These are phyloP conservation scores for Penicillium sp. DNA, from an alignment of 2,329 filamentous ascomycete genomes.

Conservation along the genomic window DNA sequence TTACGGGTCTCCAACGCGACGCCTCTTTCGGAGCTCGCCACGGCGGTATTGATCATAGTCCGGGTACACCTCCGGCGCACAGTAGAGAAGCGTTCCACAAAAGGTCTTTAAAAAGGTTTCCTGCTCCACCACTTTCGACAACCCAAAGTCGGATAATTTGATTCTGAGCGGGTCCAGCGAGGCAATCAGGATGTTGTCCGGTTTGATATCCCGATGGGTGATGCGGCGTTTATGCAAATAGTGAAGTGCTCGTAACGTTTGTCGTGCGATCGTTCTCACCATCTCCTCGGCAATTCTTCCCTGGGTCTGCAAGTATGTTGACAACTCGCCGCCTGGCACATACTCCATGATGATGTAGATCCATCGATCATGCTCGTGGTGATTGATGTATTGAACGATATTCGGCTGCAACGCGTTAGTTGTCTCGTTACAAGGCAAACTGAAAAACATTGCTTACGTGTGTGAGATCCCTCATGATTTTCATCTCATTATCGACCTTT, in stretches of 20 bases:
- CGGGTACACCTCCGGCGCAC: slow-evolving; percentile 93
- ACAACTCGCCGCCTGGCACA: slow-evolving; percentile 77
- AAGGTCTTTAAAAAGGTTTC: slow-evolving; percentile 95
- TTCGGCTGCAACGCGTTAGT: slow-evolving; percentile 58
- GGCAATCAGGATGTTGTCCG: slow-evolving; percentile 90
- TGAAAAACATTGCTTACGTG: slow-evolving; percentile 60
- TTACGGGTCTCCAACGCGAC: slow-evolving; percentile 52
- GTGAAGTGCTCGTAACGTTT: slow-evolving; percentile 72
- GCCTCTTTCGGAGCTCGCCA: slow-evolving; percentile 60
- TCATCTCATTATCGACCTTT: slow-evolving; percentile 95
- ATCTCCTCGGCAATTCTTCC: slow-evolving; percentile 64
- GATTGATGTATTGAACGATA: slow-evolving; percentile 87
- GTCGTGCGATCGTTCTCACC: slow-evolving; percentile 66
- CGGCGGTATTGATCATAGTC: slow-evolving; percentile 68
- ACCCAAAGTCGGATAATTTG: slow-evolving; percentile 92
- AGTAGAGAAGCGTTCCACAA: slow-evolving; percentile 92
- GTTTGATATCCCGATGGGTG: slow-evolving; percentile 97
- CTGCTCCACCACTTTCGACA: slow-evolving; percentile 90
- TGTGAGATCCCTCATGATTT: slow-evolving; percentile 81
- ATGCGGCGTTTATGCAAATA: slow-evolving; percentile 88
- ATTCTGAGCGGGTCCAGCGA: slow-evolving; percentile 71
- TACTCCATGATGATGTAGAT: slow-evolving; percentile 98
- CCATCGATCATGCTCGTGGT: slow-evolving; percentile 75
- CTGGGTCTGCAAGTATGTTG: slow-evolving; percentile 63
- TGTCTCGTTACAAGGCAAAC: not conserved